Base-by-base conservation (phyloP, 2,329 filamentous ascomycete species). In the Neurospora sp. region DNA sequence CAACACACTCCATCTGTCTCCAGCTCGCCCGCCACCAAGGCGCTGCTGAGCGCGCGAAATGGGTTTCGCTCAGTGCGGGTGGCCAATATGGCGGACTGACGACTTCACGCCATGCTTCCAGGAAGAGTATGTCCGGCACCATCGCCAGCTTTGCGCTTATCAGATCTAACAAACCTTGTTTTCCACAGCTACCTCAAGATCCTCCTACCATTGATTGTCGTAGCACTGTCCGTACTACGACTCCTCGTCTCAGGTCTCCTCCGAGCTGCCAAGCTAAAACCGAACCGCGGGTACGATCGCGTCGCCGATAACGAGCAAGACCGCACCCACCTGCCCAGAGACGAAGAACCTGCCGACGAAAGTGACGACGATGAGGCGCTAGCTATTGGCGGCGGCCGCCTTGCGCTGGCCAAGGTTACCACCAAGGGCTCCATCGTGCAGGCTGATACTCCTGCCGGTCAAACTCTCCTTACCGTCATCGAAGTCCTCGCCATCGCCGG, bases 401-500 rank as follows among this genome's bases (percentile, higher is more conserved):
- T 89, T 52, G 82, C 84, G 28, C 81, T 90, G 43, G 83, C 83
- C 69, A 88, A 89, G 77, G 88, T 87, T 1, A 85, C 84, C 2
- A 89, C 87, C n/a, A 84, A 82, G 74, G 87, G 86, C 66, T 90
- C 88, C 33, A 82, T 89, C 67, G 86, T 94, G 66, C 88, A 92
- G 71, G 84, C 94, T 70, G 90, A 96, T 79, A 90, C 86, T 65
- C 96, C 96, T 1, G 84, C 86, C 8, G 93, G 87, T 62, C 91
- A 97, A 80, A 81, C 90, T 52, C 80, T 90, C 8, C 84, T 93
- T 12, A 86, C 95, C 5, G 76, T 90, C 1, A 75, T 95, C 8
- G 96, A 99, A 81, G 88, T 92, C 75, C 78, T 93, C 10, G 91
- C 91, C 37, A 86, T 97, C 40, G 79, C 89, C 68, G 92, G 87